Conservation (phyloP, 352 stramenopile genomes). For the Globisporangium heterothallicum region DNA sequence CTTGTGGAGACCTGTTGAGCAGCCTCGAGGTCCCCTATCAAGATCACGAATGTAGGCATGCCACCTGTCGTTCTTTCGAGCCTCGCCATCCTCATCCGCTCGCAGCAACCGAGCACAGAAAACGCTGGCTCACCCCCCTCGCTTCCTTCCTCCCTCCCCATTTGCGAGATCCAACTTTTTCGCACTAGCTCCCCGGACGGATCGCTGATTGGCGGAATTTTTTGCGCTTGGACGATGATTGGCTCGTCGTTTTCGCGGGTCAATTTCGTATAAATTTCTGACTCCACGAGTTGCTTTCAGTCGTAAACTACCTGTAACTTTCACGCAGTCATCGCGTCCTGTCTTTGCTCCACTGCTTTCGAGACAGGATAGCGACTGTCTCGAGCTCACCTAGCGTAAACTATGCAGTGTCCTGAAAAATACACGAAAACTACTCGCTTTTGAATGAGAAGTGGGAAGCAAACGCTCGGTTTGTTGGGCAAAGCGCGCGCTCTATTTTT, state of each 20-base stretch:
- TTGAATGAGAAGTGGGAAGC: too few relatives aligned
- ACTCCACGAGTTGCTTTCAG: not conserved
- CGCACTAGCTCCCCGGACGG: slow-evolving; percentile 9
- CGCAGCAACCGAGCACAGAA: too few relatives aligned
- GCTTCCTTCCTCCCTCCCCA: not conserved
- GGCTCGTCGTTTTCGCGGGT: slow-evolving; percentile 6
- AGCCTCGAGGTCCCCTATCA: too few relatives aligned
- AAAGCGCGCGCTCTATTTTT: not conserved
- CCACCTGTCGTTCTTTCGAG: too few relatives aligned
- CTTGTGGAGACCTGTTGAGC: too few relatives aligned
- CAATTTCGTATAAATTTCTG: slow-evolving; percentile 1
- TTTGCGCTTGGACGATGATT: not conserved
- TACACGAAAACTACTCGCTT: not conserved
- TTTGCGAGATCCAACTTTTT: slow-evolving; percentile 6
- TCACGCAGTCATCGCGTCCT: not conserved
- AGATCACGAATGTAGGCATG: too few relatives aligned
- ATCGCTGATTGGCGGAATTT: slow-evolving; percentile 29
- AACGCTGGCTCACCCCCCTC: not conserved
- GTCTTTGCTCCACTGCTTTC: not conserved
- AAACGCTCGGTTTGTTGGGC: too few relatives aligned
- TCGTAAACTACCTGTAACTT: not conserved
- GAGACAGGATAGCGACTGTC: too few relatives aligned
- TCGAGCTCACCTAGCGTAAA: too few relatives aligned
- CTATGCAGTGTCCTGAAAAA: too few relatives aligned
- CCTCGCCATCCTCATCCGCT: too few relatives aligned